Percentiles rank a stretch among this genome's conserved stretches.
Evolutionary conservation across 805 yeast species (phyloP).

Genomic region (Barnettozyma salicaria): DNA sequence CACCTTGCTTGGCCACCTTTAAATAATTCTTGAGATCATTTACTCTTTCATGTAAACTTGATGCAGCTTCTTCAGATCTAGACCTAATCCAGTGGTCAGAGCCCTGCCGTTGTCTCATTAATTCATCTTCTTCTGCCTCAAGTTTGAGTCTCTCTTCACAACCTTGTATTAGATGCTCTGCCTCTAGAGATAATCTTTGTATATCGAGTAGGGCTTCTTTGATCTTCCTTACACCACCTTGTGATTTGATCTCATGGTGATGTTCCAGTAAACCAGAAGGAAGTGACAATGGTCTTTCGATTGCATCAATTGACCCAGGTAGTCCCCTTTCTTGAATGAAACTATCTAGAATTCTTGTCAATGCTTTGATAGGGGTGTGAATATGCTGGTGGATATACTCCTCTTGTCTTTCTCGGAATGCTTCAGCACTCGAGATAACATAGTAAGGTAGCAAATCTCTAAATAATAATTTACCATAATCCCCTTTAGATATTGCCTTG

Average conservation of each 20-base stretch:
- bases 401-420: conserved; percentile 62
- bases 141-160: conserved; percentile 40
- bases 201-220: conserved; percentile 41
- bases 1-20: conserved; percentile 56
- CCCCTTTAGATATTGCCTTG: conserved; percentile 17
- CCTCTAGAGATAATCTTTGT: conserved; percentile 35
- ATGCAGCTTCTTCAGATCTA: conserved; percentile 40
- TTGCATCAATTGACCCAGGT: conserved; percentile 57
- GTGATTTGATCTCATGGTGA: conserved; percentile 43
- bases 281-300: conserved; percentile 46
- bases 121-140: conserved; percentile 52
- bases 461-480: conserved; percentile 38
- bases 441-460: conserved; percentile 58
- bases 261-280: conserved; percentile 55
- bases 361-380: conserved; percentile 40
- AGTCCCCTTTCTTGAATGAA: conserved; percentile 45
- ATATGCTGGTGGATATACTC: conserved; percentile 42
- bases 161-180: conserved; percentile 38
- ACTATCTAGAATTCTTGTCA: conserved; percentile 39
- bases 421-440: conserved; percentile 58
- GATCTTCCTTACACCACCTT: conserved; percentile 47
- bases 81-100: conserved; percentile 47
- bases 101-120: conserved; percentile 47
- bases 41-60: conserved; percentile 35
- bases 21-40: conserved; percentile 43